These are phyloP conservation scores for Fusarium kyushuense DNA, from an alignment of 2,329 filamentous ascomycete species.

Conservation along the genomic window DNA sequence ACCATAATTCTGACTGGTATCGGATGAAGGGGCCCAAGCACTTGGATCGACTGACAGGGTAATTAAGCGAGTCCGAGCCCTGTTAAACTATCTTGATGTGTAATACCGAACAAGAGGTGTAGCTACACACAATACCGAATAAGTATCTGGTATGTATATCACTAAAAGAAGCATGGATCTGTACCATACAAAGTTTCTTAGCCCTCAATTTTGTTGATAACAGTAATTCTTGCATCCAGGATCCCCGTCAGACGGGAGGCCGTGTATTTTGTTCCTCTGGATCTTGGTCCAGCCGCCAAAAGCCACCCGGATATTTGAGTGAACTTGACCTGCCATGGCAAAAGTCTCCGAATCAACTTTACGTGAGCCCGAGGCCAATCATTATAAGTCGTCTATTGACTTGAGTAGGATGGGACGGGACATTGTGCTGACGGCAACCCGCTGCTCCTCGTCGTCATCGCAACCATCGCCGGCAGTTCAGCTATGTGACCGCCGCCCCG, in stretches of 20 bases:
- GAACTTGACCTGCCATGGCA: constrained; percentile 5
- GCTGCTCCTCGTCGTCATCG: constrained; percentile 30
- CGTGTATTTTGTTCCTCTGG: neutral
- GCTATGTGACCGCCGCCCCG: constrained; percentile 10
- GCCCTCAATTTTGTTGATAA: neutral
- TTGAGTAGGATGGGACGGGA: constrained; percentile 2
- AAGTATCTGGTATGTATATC: neutral
- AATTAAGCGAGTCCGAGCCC: constrained; percentile 38
- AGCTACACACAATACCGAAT: neutral
- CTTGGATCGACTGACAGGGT: constrained; percentile 38
- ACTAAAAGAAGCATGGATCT: neutral
- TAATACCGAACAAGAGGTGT: constrained; percentile 16
- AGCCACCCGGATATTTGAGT: neutral
- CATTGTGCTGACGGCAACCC: constrained; percentile 1
- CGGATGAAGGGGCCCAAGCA: constrained; percentile 24
- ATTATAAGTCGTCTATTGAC: neutral
- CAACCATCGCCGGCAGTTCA: constrained; percentile 35
- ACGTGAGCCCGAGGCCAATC: neutral
- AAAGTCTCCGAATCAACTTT: neutral
- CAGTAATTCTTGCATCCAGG: constrained; percentile 7
- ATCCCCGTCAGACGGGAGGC: constrained; percentile 18
- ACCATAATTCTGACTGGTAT: constrained; percentile 4
- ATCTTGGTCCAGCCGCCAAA: neutral
- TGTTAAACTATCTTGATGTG: constrained; percentile 30
- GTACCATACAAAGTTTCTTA: neutral